Base-by-base conservation (phyloP, 208 protist genomes). In the Trypanosoma grayi region DNA sequence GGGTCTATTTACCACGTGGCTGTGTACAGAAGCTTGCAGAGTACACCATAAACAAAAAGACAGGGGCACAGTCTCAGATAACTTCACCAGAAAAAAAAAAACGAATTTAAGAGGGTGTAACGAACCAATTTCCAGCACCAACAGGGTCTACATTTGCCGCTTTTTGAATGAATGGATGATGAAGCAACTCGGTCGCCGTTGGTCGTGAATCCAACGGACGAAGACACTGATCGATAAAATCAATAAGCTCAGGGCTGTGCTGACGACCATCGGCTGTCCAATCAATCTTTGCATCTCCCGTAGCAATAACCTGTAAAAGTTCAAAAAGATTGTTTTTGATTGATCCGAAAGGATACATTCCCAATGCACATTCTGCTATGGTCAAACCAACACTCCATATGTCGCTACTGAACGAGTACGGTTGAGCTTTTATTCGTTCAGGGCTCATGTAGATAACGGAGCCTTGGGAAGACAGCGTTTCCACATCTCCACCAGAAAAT, bases 381-480 rank as follows among this genome's bases (percentile, higher is more conserved):
- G 85, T 87, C 43, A 98, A 47, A 6, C 95, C 95, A 2, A 89
- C 83, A 66, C 87, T 93, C 92, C 92, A 98, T 50, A 98, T 87
- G 54, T 98, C 95, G 52, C 84, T 87, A 30, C 77, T 81, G 48
- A 87, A 96, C 3, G 90, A 96, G 55, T 98, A 98, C 10, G 79
- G 75, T 45, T 92, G 56, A 16, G 84, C 90, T 41, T 86, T 64
- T 61, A 98, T 93, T 48, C 95, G 40, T 60, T 98, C 95, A 9
- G 95, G 95, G 53, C 87, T 95, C 95, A 97, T 97, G 74, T 98
- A 98, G 6, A 92, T 85, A 52, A 93, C 68, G n/a, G 95, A 97
- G 0, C 94, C 94, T 45, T 97, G 92, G 5, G 83, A 70, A 9
- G 90, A 92, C 4, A 93, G 61, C 14, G 89, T 95, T 60, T 92